Percentiles rank a stretch among this genome's conserved stretches.
Conservation (phyloP, 352 stramenopile species). For the Phytophthora capsici region DNA sequence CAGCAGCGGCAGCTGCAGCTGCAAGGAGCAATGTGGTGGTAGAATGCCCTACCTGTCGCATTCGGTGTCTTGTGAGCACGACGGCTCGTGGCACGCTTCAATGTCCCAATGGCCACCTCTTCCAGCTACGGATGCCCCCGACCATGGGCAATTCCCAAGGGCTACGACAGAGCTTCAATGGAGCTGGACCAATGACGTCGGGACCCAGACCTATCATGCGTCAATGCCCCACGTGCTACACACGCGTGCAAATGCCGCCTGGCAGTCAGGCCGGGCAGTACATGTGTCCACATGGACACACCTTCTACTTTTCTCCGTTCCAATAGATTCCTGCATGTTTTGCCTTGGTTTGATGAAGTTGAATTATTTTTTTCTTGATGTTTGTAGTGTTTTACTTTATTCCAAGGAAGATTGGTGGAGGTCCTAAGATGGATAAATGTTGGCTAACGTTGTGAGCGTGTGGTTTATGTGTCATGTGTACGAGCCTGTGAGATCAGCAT, state of each 20-base stretch:
- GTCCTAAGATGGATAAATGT: background rate
- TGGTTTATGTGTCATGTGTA: slow-evolving; percentile 15
- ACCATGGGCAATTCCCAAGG: slow-evolving; percentile 49
- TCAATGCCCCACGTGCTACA: slow-evolving; percentile 88
- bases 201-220: slow-evolving; percentile 74
- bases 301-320: slow-evolving; percentile 85
- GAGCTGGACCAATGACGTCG: slow-evolving; percentile 26
- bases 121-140: slow-evolving; percentile 73
- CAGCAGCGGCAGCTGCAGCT: slow-evolving; percentile 53
- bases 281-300: slow-evolving; percentile 90
- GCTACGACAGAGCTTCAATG: slow-evolving; percentile 45
- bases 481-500: slow-evolving; percentile 69
- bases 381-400: slow-evolving; percentile 10
- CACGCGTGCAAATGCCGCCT: slow-evolving; percentile 87
- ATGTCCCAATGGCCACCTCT: slow-evolving; percentile 78
- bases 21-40: slow-evolving; percentile 77
- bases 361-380: background rate
- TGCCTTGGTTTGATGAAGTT: slow-evolving; percentile 4
- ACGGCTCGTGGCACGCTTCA: slow-evolving; percentile 74
- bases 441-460: background rate
- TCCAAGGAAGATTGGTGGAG: background rate
- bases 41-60: slow-evolving; percentile 75
- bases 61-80: slow-evolving; percentile 81
- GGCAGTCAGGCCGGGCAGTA: slow-evolving; percentile 87
- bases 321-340: slow-evolving; percentile 46